Evolutionary conservation across 2,329 filamentous ascomycete genomes (phyloP).

Genomic region (Cytospora paraplurivora): DNA sequence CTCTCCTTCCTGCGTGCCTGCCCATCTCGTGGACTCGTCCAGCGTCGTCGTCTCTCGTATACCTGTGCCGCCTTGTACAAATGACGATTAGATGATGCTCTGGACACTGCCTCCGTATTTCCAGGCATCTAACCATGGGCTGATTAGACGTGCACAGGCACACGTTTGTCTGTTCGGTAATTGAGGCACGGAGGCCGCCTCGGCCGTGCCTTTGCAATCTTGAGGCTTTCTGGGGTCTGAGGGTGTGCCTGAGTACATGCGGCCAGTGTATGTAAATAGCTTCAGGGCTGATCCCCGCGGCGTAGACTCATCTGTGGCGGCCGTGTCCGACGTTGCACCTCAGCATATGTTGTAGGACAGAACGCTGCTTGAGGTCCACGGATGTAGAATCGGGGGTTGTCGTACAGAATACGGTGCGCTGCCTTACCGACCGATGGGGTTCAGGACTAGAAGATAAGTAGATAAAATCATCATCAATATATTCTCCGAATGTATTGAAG

Average conservation of each 20-base stretch:
- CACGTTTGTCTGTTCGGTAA: neutral
- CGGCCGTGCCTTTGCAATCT: neutral
- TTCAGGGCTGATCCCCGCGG: neutral
- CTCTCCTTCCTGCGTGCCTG: neutral
- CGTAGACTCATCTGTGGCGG: neutral
- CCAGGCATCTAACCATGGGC: neutral
- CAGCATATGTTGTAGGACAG: neutral
- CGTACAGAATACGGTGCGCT: too few species aligned
- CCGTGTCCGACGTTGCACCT: slow-evolving; percentile 22
- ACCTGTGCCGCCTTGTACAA: slow-evolving; percentile 16
- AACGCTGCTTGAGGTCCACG: neutral
- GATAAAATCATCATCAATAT: neutral
- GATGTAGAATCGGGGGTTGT: neutral
- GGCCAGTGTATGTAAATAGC: neutral
- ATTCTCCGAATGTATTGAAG: too few species aligned
- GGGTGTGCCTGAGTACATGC: neutral
- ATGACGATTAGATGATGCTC: neutral
- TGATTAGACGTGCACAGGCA: neutral
- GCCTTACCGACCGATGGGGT: too few species aligned
- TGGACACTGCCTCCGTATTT: neutral
- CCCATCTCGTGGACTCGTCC: neutral
- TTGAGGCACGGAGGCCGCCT: neutral
- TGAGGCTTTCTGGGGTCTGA: neutral
- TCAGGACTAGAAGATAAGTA: neutral
- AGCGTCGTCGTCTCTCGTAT: neutral